A percentile compares a stretch with the other conserved stretches of the same genome.
These are phyloP conservation scores for Erodium chrysanthum DNA, from an alignment of 441 rosid species.

Conservation along the genomic window DNA sequence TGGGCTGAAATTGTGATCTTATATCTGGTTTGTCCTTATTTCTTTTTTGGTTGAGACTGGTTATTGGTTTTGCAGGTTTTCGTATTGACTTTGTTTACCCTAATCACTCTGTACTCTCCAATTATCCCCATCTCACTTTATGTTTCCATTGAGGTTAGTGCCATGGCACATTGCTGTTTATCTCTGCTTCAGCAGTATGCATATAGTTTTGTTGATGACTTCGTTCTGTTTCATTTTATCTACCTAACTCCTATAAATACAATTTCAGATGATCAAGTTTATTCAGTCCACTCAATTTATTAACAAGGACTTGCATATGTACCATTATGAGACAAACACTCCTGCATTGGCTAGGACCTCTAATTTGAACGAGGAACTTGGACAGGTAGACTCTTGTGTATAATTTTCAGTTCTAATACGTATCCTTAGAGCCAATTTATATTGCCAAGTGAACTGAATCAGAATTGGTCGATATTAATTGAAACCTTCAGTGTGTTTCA, in stretches of 20 bases:
- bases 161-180: slow-evolving; percentile 15
- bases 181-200: slow-evolving; percentile 10
- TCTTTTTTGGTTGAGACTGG: slow-evolving; percentile 13
- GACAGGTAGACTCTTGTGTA: no score
- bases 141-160: slow-evolving; percentile 89
- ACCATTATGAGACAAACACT: no score
- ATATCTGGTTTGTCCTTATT: no score
- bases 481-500: background rate
- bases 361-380: no score
- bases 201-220: slow-evolving; percentile 14
- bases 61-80: slow-evolving; percentile 51
- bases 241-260: slow-evolving; percentile 14
- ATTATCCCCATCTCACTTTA: slow-evolving; percentile 92
- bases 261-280: no score
- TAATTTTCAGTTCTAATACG: no score
- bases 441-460: background rate
- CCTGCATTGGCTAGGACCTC: no score
- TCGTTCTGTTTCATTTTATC: slow-evolving; percentile 14
- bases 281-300: no score
- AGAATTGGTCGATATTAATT: background rate
- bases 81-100: slow-evolving; percentile 73
- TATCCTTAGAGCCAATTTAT: background rate
- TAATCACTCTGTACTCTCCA: slow-evolving; percentile 84
- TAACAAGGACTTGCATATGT: no score
- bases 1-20: background rate